Evolutionary conservation across 306 rosid species (phyloP).

Genomic region (Alnus rubra): DNA sequence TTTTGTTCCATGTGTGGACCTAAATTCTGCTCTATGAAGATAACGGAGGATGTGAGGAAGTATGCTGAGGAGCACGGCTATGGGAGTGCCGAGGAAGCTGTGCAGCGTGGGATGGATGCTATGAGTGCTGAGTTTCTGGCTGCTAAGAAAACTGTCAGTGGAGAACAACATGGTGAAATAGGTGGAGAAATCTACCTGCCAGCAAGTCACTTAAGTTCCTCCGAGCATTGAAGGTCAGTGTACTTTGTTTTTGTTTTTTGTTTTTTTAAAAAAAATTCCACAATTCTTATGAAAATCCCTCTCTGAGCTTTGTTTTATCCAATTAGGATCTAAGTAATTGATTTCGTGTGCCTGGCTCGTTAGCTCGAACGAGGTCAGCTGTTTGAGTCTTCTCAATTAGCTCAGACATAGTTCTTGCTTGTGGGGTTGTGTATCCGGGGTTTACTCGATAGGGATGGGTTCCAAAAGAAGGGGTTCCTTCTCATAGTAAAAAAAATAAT

Average conservation of each 20-base stretch:
- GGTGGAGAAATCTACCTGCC: slow-evolving; percentile 99
- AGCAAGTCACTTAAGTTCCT: slow-evolving; percentile 52
- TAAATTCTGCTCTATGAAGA: slow-evolving; percentile 99
- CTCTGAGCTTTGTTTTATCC: not conserved
- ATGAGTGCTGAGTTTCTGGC: slow-evolving; percentile 95
- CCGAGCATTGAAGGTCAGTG: slow-evolving; percentile 58
- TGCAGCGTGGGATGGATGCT: slow-evolving; percentile 86
- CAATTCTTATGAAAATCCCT: not conserved
- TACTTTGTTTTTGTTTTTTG: not conserved
- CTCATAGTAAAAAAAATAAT: too few relatives aligned
- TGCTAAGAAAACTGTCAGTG: slow-evolving; percentile 90
- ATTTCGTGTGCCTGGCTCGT: too few relatives aligned
- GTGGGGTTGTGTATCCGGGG: too few relatives aligned
- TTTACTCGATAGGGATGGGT: too few relatives aligned
- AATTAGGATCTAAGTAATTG: not conserved
- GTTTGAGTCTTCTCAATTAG: too few relatives aligned
- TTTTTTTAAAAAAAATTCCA: too few relatives aligned
- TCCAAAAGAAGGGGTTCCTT: too few relatives aligned
- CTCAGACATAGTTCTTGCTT: too few relatives aligned
- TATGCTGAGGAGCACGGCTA: slow-evolving; percentile 98
- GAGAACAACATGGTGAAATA: slow-evolving; percentile 97
- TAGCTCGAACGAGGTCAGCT: too few relatives aligned
- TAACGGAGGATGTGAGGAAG: slow-evolving; percentile 94
- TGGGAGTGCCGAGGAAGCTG: slow-evolving; percentile 87
- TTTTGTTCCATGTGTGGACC: slow-evolving; percentile 99